A percentile compares a stretch with the other conserved stretches of the same genome.
Conservation (phyloP, 2,329 filamentous ascomycete species). For the Dendryphion nanum region DNA sequence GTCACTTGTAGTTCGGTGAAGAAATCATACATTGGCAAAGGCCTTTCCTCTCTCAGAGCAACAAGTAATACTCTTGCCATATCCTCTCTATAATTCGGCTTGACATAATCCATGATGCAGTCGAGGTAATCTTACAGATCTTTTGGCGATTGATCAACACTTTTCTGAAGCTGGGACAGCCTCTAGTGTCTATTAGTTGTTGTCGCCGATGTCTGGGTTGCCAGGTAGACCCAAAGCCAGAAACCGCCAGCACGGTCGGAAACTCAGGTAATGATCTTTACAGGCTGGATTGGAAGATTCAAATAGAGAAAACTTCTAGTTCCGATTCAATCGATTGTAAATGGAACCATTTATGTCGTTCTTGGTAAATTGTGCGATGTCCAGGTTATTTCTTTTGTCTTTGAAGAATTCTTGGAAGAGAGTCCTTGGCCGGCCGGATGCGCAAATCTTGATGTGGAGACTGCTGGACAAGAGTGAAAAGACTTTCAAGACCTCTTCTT, state of each 20-base stretch:
- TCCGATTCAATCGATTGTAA: conserved; percentile 2
- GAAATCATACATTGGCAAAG: no score
- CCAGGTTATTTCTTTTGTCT: conserved; percentile 3
- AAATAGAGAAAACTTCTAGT: neutral
- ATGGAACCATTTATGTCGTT: conserved; percentile 11
- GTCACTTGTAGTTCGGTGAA: no score
- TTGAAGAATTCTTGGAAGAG: conserved; percentile 8
- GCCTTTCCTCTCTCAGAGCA: no score
- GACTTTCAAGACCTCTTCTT: conserved; percentile 11
- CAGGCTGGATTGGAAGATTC: neutral
- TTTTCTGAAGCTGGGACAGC: no score
- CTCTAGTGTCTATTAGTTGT: no score
- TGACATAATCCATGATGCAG: no score
- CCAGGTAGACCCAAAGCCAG: conserved; percentile 15
- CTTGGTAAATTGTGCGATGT: conserved; percentile 10
- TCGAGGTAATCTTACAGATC: no score
- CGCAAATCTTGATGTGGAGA: conserved; percentile 16
- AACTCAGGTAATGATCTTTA: conserved; percentile 5
- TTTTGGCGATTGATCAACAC: no score
- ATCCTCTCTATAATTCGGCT: no score
- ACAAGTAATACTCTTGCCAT: no score
- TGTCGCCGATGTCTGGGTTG: no score
- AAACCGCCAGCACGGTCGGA: conserved; percentile 7
- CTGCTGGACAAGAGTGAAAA: conserved; percentile 5
- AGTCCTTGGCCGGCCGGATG: conserved; percentile 17